Evolutionary conservation across 2,329 filamentous ascomycete genomes (phyloP).

Genomic region (Penicillium occitanis): DNA sequence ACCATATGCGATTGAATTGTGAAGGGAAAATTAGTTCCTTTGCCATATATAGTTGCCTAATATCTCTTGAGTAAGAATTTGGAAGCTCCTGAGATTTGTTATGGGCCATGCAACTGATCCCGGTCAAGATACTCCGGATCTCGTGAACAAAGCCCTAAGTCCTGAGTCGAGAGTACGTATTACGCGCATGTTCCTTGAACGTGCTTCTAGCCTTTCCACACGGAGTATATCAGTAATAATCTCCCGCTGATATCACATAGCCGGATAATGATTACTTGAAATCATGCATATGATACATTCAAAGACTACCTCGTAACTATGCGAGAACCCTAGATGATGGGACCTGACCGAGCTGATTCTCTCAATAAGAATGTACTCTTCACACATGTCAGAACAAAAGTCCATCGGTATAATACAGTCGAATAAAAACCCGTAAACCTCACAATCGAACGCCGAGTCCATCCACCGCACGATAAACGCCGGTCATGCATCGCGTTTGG

Average conservation of each 20-base stretch:
- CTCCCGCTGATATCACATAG: neutral
- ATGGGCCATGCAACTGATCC: neutral
- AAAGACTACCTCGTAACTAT: neutral
- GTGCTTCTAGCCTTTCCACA: neutral
- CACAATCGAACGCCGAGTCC: conserved; percentile 6
- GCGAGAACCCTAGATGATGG: neutral
- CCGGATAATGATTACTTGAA: neutral
- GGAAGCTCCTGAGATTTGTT: neutral
- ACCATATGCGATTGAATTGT: neutral
- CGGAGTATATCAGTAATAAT: neutral
- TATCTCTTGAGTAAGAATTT: neutral
- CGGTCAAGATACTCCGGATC: conserved; percentile 8
- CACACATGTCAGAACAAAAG: neutral
- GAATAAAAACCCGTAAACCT: neutral
- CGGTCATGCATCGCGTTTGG: conserved; percentile 7
- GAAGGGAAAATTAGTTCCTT: neutral
- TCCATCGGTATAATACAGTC: neutral
- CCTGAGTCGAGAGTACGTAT: neutral
- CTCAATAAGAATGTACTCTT: neutral
- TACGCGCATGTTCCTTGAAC: neutral
- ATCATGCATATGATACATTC: neutral
- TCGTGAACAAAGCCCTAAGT: neutral
- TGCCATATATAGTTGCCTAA: neutral
- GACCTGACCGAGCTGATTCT: neutral
- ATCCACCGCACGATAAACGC: conserved; percentile 9